These are phyloP conservation scores for Xylaria sp. DNA, from an alignment of 2,329 filamentous ascomycete species.

Conservation along the genomic window DNA sequence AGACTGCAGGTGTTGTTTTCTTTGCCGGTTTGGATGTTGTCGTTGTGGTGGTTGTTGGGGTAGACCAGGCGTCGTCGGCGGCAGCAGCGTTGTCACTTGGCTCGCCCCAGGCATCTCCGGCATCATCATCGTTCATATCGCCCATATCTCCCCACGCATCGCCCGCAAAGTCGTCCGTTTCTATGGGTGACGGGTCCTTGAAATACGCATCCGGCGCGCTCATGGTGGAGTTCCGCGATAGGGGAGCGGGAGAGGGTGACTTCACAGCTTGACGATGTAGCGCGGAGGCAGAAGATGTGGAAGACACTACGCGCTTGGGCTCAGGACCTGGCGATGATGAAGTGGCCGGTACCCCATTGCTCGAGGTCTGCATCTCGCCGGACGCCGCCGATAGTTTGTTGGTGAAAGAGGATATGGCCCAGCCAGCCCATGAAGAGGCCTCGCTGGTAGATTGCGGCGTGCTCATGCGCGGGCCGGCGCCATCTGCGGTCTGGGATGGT, in stretches of 20 bases:
- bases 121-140: slow-evolving; percentile 59
- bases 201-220: slow-evolving; percentile 54
- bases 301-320: slow-evolving; percentile 49
- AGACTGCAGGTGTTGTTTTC: slow-evolving; percentile 51
- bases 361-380: slow-evolving; percentile 80
- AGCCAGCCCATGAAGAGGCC: slow-evolving; percentile 84
- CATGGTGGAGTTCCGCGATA: slow-evolving; percentile 61
- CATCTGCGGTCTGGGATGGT: slow-evolving; percentile 64
- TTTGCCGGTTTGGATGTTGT: slow-evolving; percentile 41
- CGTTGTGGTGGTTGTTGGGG: slow-evolving; percentile 13
- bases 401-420: slow-evolving; percentile 98
- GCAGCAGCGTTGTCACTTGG: slow-evolving; percentile 58
- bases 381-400: slow-evolving; percentile 88
- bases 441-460: slow-evolving; percentile 72
- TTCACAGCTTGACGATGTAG: slow-evolving; percentile 70
- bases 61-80: slow-evolving; percentile 27
- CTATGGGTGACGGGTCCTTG: slow-evolving; percentile 59
- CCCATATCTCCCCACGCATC: slow-evolving; percentile 81
- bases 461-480: slow-evolving; percentile 75
- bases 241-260: slow-evolving; percentile 58
- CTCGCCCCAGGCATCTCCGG: slow-evolving; percentile 78
- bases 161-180: slow-evolving; percentile 64
- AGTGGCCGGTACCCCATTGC: slow-evolving; percentile 56
- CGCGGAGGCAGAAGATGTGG: slow-evolving; percentile 64
- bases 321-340: slow-evolving; percentile 53